Conservation (phyloP, 2,329 filamentous ascomycete genomes). For the Talaromyces albobiverticillius region DNA sequence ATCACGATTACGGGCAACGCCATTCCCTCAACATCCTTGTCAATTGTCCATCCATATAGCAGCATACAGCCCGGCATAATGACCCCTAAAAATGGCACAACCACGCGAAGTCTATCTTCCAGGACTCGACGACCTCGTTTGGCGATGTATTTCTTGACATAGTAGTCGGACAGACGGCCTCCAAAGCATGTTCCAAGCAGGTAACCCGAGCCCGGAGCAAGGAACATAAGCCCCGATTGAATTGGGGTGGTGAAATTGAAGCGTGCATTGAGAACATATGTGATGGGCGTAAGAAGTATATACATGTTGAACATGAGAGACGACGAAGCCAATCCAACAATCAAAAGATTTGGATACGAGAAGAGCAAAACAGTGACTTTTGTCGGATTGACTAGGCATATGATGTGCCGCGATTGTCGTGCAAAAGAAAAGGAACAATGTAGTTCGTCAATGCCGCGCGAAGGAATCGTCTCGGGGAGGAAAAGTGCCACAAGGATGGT, state of each 20-base stretch:
- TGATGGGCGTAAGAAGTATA: conserved; percentile 64
- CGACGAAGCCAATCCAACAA: conserved; percentile 59
- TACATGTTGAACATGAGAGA: conserved; percentile 75
- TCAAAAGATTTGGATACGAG: conserved; percentile 65
- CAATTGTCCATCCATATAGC: conserved; percentile 65
- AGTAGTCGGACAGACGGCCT: conserved; percentile 67
- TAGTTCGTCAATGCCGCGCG: conserved; percentile 62
- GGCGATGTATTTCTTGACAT: conserved; percentile 62
- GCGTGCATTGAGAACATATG: conserved; percentile 73
- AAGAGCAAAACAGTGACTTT: conserved; percentile 61
- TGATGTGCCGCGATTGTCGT: conserved; percentile 54
- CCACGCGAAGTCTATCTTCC: conserved; percentile 64
- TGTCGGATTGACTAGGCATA: conserved; percentile 64
- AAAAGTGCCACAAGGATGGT: conserved; percentile 61
- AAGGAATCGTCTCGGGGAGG: conserved; percentile 69
- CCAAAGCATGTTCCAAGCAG: conserved; percentile 67
- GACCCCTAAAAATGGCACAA: conserved; percentile 55
- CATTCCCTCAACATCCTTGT: conserved; percentile 54
- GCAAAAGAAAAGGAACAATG: conserved; percentile 47
- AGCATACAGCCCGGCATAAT: conserved; percentile 63
- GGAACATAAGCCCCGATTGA: conserved; percentile 68
- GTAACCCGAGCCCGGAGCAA: conserved; percentile 69
- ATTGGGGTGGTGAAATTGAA: conserved; percentile 66
- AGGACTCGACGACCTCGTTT: conserved; percentile 60
- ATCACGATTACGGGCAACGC: conserved; percentile 65